Percentiles rank a stretch among this genome's conserved stretches.
These are phyloP conservation scores for Blastobotrys terrestris DNA, from an alignment of 805 yeast genomes.

Conservation along the genomic window DNA sequence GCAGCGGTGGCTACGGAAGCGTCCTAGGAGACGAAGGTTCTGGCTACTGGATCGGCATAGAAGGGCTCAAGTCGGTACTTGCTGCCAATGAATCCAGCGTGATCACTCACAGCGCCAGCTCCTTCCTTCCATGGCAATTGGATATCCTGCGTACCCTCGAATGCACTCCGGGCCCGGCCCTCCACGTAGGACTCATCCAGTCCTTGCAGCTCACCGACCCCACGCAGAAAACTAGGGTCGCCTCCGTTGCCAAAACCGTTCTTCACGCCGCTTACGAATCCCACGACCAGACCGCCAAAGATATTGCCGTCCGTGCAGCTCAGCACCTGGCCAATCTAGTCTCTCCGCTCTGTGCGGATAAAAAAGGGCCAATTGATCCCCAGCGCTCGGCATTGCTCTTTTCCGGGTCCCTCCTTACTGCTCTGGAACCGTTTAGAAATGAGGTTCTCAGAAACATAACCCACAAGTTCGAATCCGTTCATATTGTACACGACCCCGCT, in stretches of 20 bases:
- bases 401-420: slow-evolving; percentile 15
- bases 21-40: slow-evolving; percentile 24
- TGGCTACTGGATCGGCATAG: slow-evolving; percentile 21
- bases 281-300: slow-evolving; percentile 5
- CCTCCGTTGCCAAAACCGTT: slow-evolving; percentile 13
- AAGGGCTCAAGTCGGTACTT: slow-evolving; percentile 13
- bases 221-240: slow-evolving; percentile 8
- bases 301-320: slow-evolving; percentile 13
- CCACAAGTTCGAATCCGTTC: slow-evolving; percentile 4
- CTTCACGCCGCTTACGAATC: slow-evolving; percentile 7
- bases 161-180: neutral
- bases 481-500: slow-evolving; percentile 13
- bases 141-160: neutral
- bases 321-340: slow-evolving; percentile 5
- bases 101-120: neutral
- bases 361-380: slow-evolving; percentile 8
- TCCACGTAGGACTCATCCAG: slow-evolving; percentile 9
- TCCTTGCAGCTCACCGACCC: neutral
- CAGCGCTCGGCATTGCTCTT: slow-evolving; percentile 9
- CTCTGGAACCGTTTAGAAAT: neutral
- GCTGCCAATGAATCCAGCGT: slow-evolving; percentile 9
- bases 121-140: slow-evolving; percentile 1
- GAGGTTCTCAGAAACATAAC: neutral
- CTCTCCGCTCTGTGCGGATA: neutral
- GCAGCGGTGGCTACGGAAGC: slow-evolving; percentile 23